Conservation (phyloP, 2,329 filamentous ascomycete genomes). For the Colletotrichum destructivum region DNA sequence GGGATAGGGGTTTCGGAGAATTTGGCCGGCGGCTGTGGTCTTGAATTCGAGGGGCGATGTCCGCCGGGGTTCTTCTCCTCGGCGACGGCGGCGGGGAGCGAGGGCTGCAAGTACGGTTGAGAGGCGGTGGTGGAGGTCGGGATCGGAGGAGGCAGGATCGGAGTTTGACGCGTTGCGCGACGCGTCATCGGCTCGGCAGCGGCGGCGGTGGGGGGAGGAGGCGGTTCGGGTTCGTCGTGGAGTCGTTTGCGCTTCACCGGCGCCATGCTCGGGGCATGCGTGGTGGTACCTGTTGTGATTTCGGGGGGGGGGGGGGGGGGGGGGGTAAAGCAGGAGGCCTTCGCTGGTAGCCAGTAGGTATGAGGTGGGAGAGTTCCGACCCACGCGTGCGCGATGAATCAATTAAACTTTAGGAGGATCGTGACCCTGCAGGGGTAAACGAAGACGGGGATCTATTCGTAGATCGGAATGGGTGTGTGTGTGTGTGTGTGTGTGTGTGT, state of each 20-base stretch:
- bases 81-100: slow-evolving; percentile 39
- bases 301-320: background rate
- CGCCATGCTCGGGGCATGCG: slow-evolving; percentile 42
- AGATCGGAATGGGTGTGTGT: background rate
- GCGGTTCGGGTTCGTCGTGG: slow-evolving; percentile 46
- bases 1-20: slow-evolving; percentile 33
- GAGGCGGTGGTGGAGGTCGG: slow-evolving; percentile 44
- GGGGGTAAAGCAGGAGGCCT: background rate
- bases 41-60: slow-evolving; percentile 37
- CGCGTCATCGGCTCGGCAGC: slow-evolving; percentile 51
- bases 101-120: slow-evolving; percentile 39
- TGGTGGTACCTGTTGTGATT: background rate
- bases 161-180: slow-evolving; percentile 58
- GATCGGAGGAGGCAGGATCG: slow-evolving; percentile 52
- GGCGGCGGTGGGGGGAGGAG: slow-evolving; percentile 38
- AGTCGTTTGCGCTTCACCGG: slow-evolving; percentile 56
- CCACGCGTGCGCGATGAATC: slow-evolving; percentile 11
- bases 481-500: too few relatives aligned
- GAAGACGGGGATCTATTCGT: background rate
- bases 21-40: slow-evolving; percentile 8
- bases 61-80: slow-evolving; percentile 46
- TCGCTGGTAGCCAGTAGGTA: background rate
- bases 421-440: slow-evolving; percentile 33
- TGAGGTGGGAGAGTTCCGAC: background rate
- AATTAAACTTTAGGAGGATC: slow-evolving; percentile 36